These are phyloP conservation scores for Camellia japonica DNA, from an alignment of 148 eudicot species.

Conservation along the genomic window DNA sequence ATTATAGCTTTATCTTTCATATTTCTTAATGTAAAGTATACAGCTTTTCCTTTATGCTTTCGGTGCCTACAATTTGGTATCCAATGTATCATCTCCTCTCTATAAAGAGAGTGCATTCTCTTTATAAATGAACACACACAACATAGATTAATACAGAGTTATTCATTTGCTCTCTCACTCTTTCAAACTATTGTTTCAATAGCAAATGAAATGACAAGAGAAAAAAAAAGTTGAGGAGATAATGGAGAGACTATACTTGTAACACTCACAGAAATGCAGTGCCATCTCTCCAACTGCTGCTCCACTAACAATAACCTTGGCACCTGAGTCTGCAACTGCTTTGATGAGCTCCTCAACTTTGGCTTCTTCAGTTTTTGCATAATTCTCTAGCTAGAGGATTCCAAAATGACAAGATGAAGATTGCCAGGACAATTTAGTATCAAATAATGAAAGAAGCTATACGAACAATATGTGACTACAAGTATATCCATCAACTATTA, in stretches of 20 bases:
- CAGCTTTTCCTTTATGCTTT: no score
- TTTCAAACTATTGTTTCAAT: no score
- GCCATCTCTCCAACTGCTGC: slow-evolving; percentile 98
- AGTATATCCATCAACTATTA: background rate
- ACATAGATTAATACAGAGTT: no score
- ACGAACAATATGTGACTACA: background rate
- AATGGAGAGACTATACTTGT: slow-evolving; percentile 48
- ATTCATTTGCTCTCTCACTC: no score
- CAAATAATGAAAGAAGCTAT: background rate
- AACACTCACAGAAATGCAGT: slow-evolving; percentile 90
- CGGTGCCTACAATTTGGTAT: no score
- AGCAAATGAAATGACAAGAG: background rate
- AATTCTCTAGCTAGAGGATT: slow-evolving; percentile 70
- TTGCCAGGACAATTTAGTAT: background rate
- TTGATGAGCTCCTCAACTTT: slow-evolving; percentile 95
- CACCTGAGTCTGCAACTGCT: slow-evolving; percentile 99
- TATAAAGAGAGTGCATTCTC: no score
- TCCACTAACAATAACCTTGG: slow-evolving; percentile 93
- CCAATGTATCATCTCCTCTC: no score
- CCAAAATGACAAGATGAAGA: slow-evolving; percentile 9
- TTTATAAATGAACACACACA: no score
- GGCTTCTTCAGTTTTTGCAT: slow-evolving; percentile 93
- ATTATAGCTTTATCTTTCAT: no score
- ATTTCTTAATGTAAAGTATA: no score
- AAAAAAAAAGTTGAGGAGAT: background rate